Base-by-base conservation (phyloP, 2,329 filamentous ascomycete genomes). In the Botrytis elliptica region DNA sequence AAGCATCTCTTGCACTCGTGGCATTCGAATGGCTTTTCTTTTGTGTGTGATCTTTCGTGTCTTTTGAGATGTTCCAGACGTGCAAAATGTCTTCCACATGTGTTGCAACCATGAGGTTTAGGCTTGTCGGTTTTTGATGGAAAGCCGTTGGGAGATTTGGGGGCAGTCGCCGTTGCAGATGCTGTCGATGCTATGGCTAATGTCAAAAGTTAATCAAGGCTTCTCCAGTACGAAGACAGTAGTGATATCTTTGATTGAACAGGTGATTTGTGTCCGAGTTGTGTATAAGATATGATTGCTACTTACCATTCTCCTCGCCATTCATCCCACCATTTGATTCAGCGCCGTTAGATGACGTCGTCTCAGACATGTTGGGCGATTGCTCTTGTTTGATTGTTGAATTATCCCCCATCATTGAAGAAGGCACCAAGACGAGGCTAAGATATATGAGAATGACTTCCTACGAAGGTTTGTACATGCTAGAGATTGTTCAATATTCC, bases 71-170 rank as follows among this genome's bases (percentile, higher is more conserved):
- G 96, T 84, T 99, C 96, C 79, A 99, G 85, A 75, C 96, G 91
- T 74, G 96, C 96, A 83, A 99, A 99, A 46, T 93, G 97, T 77
- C 96, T 91, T 80, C 91, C 89, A 83, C 96, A 99, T 66, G 95
- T 98, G 59, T 87, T 90, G 85, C 96, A 99, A 75, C 97, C 91
- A 84, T 99, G 96, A 77, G 96, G 96, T 77, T 95, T 90, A 73
- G 96, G 96, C 85, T 98, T 99, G 84, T 99, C 96, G 76, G 94
- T 97, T 85, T 98, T 99, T 68, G 95, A 92, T 59, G 93, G 92
- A 78, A 93, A 79, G 71, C 76, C 79, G 73, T 79, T 79, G 33
- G 77, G 75, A 72, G 77, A 65, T 75, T 81, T 81, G 68, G 77
- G 72, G 49, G 22, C 38, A 57, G 29, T 44, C 9, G 73, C 76